Percentiles rank a stretch among this genome's conserved stretches.
These are phyloP conservation scores for Lasiodiplodia sp. DNA, from an alignment of 2,329 filamentous ascomycete genomes.

Conservation along the genomic window DNA sequence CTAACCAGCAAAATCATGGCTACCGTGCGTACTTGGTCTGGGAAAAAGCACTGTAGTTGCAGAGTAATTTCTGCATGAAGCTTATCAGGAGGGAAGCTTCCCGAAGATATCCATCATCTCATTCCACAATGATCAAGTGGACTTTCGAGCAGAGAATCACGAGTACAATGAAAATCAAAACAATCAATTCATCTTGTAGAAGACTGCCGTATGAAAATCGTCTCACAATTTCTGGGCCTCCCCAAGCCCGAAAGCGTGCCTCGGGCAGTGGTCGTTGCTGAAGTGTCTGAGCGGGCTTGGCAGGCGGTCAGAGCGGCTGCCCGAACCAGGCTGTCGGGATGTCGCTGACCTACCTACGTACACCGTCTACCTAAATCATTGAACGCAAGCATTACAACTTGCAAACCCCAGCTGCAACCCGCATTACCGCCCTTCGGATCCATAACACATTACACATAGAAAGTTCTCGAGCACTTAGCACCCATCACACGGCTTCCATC, in stretches of 20 bases:
- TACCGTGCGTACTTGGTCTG: neutral
- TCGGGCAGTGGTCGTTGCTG: neutral
- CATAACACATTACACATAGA: neutral
- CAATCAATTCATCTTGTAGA: neutral
- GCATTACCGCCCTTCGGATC: neutral
- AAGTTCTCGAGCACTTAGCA: neutral
- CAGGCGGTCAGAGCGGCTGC: constrained; percentile 6
- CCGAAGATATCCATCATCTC: neutral
- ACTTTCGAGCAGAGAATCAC: neutral
- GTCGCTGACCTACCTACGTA: neutral
- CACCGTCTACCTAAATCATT: constrained; percentile 18
- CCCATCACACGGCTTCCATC: neutral
- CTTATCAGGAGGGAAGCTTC: neutral
- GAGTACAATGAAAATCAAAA: neutral
- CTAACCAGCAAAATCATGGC: neutral
- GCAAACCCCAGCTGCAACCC: neutral
- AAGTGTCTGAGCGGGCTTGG: neutral
- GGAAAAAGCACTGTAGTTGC: neutral
- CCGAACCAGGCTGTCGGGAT: constrained; percentile 17
- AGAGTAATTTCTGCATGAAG: neutral
- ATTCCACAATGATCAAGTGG: neutral
- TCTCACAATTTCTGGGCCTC: neutral
- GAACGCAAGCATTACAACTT: constrained; percentile 2
- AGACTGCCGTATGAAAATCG: neutral
- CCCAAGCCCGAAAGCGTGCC: neutral